Evolutionary conservation across 495 filamentous ascomycete species (phyloP), one percentile per base, ranked within the genome.

Genomic region (Penicillium desertorum): DNA sequence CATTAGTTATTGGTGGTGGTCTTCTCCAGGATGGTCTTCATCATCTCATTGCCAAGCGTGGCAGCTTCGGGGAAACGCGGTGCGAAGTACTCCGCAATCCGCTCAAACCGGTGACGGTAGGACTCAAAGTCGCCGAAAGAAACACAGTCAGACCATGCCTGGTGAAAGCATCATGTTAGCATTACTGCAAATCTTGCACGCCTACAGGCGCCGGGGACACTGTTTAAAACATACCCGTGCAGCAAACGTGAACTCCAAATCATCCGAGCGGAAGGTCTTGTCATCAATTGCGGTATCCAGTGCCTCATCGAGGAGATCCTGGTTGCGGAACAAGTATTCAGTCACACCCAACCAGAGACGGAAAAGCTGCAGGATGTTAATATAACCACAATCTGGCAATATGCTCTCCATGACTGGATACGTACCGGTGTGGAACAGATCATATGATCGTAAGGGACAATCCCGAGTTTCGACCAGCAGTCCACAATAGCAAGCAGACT

Each of bases 381-480:
- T 22, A 48, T 50, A 25, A 27, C n/a, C 23, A 42, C 51, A 14
- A 39, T 20, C 22, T 25, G 11, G 22, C 3, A 9, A 55, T n/a
- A 37, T 4, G 12, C 25, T 44, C 14, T 29, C 7, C 12, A 45
- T 51, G 16, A 41, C 45, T 41, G 14, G 45, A 17, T 19, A 76
- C 82, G 70, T 70, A 88, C 86, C 51, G 94, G 94, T 14, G 94
- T 98, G 12, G 90, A 96, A 75, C 94, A 98, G 62, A 98, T 96
- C 91, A 98, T 97, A 76, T 98, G 94, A 71, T 98, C 92, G 71
- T 98, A 98, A 1, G 94, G 94, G 32, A 94, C 88, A 60, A 96
- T 98, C 32, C 86, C 89, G 14, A 96, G 79, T 57, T 88, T 88
- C 71, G 86, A 92, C 94, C 94, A 98, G 73, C 91, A 98, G 74